phyloP scores from a whole-genome alignment of 2,329 filamentous ascomycete species.

The Coniella lustricola region DNA sequence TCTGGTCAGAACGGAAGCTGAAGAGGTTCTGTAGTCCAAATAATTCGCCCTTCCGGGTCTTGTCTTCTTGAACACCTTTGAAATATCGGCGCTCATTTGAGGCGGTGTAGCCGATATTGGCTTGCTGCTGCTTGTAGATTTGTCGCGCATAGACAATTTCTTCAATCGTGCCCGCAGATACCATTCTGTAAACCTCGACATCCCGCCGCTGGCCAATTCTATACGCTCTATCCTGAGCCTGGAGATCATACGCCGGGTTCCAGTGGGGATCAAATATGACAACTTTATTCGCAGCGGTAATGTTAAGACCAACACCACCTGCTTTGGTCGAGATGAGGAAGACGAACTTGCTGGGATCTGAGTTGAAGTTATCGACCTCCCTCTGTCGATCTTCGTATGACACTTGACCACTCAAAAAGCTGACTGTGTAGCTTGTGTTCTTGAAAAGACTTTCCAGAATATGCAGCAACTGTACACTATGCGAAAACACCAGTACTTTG shows the following conservation, averaged over 20 bases:
- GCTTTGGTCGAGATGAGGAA: constrained; percentile 94
- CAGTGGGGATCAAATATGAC: constrained; percentile 96
- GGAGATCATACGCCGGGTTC: constrained; percentile 92
- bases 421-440: constrained; percentile 83
- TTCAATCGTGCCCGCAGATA: constrained; percentile 88
- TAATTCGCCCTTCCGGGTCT: constrained; percentile 80
- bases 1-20: constrained; percentile 68
- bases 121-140: constrained; percentile 98
- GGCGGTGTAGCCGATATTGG: constrained; percentile 93
- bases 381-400: constrained; percentile 75
- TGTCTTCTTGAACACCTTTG: constrained; percentile 82
- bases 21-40: constrained; percentile 88
- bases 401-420: constrained; percentile 82
- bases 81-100: constrained; percentile 92
- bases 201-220: constrained; percentile 88
- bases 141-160: constrained; percentile 96
- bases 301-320: constrained; percentile 90
- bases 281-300: constrained; percentile 96
- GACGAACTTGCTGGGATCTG: constrained; percentile 79
- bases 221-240: constrained; percentile 94
- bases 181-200: constrained; percentile 89
- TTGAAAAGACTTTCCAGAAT: constrained; percentile 83
- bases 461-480: constrained; percentile 76
- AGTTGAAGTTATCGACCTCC: constrained; percentile 85
- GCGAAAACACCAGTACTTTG: constrained; percentile 93